Evolutionary conservation across 257 asterid species (phyloP), one percentile per base, ranked within the genome.

Genomic region (Henckelia pumila): DNA sequence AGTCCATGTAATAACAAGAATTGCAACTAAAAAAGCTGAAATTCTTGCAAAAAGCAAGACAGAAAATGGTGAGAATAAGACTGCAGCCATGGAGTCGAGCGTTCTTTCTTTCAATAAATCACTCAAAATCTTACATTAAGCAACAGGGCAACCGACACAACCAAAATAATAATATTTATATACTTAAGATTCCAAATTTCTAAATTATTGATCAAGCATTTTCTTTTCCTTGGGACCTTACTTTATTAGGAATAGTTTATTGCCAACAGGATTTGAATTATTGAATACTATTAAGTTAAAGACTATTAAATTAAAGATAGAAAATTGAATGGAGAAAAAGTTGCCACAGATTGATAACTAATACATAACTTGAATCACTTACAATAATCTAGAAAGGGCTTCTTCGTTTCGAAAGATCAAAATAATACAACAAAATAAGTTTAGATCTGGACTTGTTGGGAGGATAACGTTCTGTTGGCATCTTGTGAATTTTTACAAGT

Each of bases 1-100:
- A 56, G 94, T 85, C 97, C 97, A 91, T 44, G 68, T 71, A 65
- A 81, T 59, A 1, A 91, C 95, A 76, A 88, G 95, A 73, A 82
- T 1, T 56, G 96, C 96, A 73, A 86, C 96, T 35, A 66, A 49
- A 75, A 55, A 80, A 69, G 82, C 94, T 66, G 88, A 86, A 5
- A 91, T 8, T 79, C 96, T 86, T 24, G 96, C 95, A 17, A 83
- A 77, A 8, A 88, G 50, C 11, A 86, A 74, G 3, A 77, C 59
- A 23, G 79, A 60, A 56, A 73, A 44, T 60, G 82, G 72, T 50
- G 87, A 67, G 72, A 77, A 56, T 47, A 76, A 68, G 28, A 66
- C 22, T 53, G 70, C 50, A 64, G 80, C 85, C 96, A 91, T 91
- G 64, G 75, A 20, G 40, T 55, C 28, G 17, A 19, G 55, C 1